phyloP scores from a whole-genome alignment of 495 filamentous ascomycete species.

The Cercophora newfieldiana region DNA sequence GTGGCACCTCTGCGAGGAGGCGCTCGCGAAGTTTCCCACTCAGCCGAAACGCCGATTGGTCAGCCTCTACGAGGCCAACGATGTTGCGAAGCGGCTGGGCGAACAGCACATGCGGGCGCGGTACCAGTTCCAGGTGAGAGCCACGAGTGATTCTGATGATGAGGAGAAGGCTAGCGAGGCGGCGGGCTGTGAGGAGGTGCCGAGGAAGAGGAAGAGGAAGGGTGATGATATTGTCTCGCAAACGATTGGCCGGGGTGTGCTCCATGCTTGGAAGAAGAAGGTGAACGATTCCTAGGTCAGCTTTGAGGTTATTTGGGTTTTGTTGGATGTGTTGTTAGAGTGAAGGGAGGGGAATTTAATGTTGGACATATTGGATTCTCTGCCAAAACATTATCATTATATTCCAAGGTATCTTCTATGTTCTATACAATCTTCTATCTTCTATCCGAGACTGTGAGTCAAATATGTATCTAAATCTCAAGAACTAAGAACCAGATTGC shows the following conservation, averaged over 20 bases:
- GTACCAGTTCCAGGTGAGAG: constrained; percentile 22
- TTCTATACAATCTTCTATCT: too few relatives aligned
- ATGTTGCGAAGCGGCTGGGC: constrained; percentile 66
- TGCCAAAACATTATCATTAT: too few relatives aligned
- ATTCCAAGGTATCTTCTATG: too few relatives aligned
- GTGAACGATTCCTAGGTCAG: too few relatives aligned
- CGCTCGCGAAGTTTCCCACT: constrained; percentile 20
- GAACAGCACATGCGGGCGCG: constrained; percentile 28
- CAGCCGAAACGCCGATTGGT: constrained; percentile 60
- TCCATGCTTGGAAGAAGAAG: not conserved
- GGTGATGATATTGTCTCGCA: not conserved
- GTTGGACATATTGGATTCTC: too few relatives aligned
- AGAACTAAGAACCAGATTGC: constrained; percentile 12
- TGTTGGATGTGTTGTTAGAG: too few relatives aligned
- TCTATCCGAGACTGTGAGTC: too few relatives aligned
- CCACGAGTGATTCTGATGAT: not conserved
- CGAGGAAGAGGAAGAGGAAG: not conserved
- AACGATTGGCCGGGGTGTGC: not conserved
- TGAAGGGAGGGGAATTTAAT: too few relatives aligned
- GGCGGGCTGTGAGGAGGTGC: not conserved
- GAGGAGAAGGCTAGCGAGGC: constrained; percentile 1
- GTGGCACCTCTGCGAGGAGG: constrained; percentile 38
- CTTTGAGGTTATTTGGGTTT: too few relatives aligned
- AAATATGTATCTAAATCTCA: too few relatives aligned
- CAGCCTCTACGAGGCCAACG: constrained; percentile 68